Evolutionary conservation across 108 stramenopile species (phyloP).

Genomic region (Cyclotella atomus): DNA sequence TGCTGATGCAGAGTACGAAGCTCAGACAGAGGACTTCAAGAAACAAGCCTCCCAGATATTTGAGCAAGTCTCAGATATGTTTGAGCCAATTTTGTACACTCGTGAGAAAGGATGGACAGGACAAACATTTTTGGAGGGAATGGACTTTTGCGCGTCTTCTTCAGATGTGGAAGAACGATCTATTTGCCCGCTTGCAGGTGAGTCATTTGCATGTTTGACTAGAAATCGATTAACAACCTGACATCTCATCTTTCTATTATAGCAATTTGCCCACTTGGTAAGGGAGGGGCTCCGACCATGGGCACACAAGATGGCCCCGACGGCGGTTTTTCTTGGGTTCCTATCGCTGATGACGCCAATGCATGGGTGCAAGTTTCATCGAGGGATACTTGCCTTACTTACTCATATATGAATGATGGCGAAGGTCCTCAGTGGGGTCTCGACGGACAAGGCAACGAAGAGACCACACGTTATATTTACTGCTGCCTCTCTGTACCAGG

Average conservation of each 20-base stretch:
- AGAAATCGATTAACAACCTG: neutral
- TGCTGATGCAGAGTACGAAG: no score
- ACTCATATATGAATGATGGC: slow-evolving; percentile 6
- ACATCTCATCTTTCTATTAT: neutral
- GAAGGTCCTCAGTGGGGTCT: slow-evolving; percentile 27
- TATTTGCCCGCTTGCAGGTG: neutral
- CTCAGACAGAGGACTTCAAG: no score
- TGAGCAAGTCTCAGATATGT: no score
- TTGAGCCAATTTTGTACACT: slow-evolving; percentile 11
- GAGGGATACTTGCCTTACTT: slow-evolving; percentile 13
- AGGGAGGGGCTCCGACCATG: neutral
- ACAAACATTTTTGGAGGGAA: slow-evolving; percentile 19
- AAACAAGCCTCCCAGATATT: no score
- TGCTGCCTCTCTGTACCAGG: slow-evolving; percentile 1
- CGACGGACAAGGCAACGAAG: slow-evolving; percentile 18
- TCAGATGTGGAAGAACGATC: neutral
- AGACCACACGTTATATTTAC: slow-evolving; percentile 17
- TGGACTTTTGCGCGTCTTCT: slow-evolving; percentile 12
- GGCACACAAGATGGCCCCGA: slow-evolving; percentile 13
- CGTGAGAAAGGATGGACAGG: slow-evolving; percentile 27
- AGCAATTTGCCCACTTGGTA: slow-evolving; percentile 21
- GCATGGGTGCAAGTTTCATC: slow-evolving; percentile 30
- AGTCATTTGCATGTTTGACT: neutral
- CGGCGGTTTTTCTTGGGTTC: slow-evolving; percentile 21
- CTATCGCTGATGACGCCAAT: slow-evolving; percentile 31